Conservation (phyloP, 2,329 filamentous ascomycete genomes). For the Alternaria consortialis region DNA sequence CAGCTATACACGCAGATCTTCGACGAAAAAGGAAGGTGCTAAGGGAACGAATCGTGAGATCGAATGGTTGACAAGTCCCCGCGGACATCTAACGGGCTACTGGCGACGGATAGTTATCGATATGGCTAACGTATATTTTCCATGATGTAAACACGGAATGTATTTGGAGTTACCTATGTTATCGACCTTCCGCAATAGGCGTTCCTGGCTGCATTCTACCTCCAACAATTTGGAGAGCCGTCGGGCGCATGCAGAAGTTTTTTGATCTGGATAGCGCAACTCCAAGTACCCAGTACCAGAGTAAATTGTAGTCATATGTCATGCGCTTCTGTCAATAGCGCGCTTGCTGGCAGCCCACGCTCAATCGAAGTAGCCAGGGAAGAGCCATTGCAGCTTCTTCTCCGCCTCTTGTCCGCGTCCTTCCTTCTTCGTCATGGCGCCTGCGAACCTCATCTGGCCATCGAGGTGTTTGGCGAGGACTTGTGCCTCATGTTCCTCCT, state of each 20-base stretch:
- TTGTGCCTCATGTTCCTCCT: constrained; percentile 77
- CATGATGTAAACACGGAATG: constrained; percentile 29
- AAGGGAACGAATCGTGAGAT: constrained; percentile 5
- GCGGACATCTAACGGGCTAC: constrained; percentile 17
- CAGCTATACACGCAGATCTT: constrained; percentile 18
- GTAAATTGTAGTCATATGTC: constrained; percentile 1
- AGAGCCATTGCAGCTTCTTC: constrained; percentile 85
- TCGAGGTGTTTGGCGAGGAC: constrained; percentile 83
- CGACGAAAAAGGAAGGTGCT: constrained; percentile 31
- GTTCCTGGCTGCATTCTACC: constrained; percentile 7
- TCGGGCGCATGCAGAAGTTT: constrained; percentile 1
- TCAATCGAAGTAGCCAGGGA: constrained; percentile 77
- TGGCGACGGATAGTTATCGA: constrained; percentile 29
- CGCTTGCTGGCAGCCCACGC: background rate
- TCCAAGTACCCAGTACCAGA: background rate
- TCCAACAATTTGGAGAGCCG: background rate
- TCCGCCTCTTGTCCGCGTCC: constrained; percentile 77
- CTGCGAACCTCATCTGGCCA: constrained; percentile 77
- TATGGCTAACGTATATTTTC: constrained; percentile 18
- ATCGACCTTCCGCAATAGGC: constrained; percentile 28
- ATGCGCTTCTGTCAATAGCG: background rate
- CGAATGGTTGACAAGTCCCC: constrained; percentile 9
- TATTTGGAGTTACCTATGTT: constrained; percentile 6
- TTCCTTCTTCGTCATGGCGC: constrained; percentile 82
- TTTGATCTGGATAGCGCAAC: background rate